Evolutionary conservation across 371 early-diverging fungal genomes (phyloP).

Genomic region (Rhizopus sp.): DNA sequence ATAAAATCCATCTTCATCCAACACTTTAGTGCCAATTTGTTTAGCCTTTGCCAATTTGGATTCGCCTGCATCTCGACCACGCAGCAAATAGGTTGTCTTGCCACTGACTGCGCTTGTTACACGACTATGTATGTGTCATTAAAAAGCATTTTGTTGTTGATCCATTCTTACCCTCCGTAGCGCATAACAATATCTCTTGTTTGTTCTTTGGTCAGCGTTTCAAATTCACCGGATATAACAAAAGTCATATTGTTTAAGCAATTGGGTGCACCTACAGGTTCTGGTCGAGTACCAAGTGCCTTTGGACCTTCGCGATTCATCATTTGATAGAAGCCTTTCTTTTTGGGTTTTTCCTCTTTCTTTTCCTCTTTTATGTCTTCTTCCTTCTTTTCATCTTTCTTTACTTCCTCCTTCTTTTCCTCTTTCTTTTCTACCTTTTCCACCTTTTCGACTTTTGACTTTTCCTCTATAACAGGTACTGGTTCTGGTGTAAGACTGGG

Average conservation of each 20-base stretch:
- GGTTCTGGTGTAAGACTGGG: no score
- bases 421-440: not conserved
- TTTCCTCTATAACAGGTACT: no score
- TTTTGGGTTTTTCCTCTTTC: constrained; percentile 20
- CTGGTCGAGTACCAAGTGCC: constrained; percentile 73
- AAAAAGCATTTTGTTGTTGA: not conserved
- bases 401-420: constrained; percentile 1
- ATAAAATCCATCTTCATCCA: constrained; percentile 92
- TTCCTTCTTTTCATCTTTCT: constrained; percentile 14
- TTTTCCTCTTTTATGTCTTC: not conserved
- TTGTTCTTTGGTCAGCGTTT: constrained; percentile 76
- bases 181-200: constrained; percentile 84
- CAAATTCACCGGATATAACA: constrained; percentile 93
- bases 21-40: constrained; percentile 64
- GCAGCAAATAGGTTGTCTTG: constrained; percentile 90
- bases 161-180: constrained; percentile 76
- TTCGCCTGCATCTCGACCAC: constrained; percentile 94
- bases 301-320: constrained; percentile 58
- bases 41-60: constrained; percentile 90
- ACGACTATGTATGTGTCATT: constrained; percentile 54
- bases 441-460: no score
- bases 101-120: constrained; percentile 85
- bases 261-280: constrained; percentile 78
- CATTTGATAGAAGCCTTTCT: constrained; percentile 24
- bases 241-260: constrained; percentile 85